Evolutionary conservation across 2,329 filamentous ascomycete species (phyloP).

Genomic region (Calycina herbarum): DNA sequence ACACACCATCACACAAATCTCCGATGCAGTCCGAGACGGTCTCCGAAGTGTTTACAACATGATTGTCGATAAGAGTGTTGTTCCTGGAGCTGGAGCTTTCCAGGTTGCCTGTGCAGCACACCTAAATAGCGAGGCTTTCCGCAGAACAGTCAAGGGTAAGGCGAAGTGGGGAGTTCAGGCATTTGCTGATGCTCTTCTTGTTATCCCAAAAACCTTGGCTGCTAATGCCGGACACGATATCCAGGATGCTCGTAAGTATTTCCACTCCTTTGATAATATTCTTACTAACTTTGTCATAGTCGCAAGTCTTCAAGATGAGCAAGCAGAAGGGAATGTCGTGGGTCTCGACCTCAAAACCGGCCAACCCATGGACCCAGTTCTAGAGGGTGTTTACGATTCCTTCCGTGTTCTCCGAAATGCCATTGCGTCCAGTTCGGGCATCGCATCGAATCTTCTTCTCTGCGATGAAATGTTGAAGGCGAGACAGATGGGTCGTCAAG

Average conservation of each 20-base stretch:
- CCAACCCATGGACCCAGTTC: slow-evolving; percentile 90
- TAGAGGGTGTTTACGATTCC: slow-evolving; percentile 92
- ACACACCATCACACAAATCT: slow-evolving; percentile 96
- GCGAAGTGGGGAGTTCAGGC: slow-evolving; percentile 93
- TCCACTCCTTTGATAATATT: slow-evolving; percentile 20
- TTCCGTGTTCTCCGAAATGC: slow-evolving; percentile 94
- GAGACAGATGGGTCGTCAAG: slow-evolving; percentile 80
- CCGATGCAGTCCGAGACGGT: slow-evolving; percentile 92
- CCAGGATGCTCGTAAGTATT: slow-evolving; percentile 81
- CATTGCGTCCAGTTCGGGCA: slow-evolving; percentile 89
- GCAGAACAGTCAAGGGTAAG: slow-evolving; percentile 93
- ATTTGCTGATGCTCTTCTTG: slow-evolving; percentile 89
- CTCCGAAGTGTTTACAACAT: slow-evolving; percentile 98
- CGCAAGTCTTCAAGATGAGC: slow-evolving; percentile 82
- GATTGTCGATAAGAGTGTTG: slow-evolving; percentile 96
- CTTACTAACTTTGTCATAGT: slow-evolving; percentile 52
- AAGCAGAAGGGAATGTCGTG: slow-evolving; percentile 78
- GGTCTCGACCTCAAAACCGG: slow-evolving; percentile 85
- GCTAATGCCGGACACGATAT: slow-evolving; percentile 96
- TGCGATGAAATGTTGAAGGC: slow-evolving; percentile 98
- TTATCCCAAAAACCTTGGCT: slow-evolving; percentile 96
- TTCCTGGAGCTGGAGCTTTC: slow-evolving; percentile 93
- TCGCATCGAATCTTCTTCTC: slow-evolving; percentile 90
- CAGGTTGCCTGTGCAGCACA: slow-evolving; percentile 90
- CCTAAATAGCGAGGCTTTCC: slow-evolving; percentile 82